Evolutionary conservation across 805 yeast species (phyloP).

Genomic region (Yamadazyma laniorum): DNA sequence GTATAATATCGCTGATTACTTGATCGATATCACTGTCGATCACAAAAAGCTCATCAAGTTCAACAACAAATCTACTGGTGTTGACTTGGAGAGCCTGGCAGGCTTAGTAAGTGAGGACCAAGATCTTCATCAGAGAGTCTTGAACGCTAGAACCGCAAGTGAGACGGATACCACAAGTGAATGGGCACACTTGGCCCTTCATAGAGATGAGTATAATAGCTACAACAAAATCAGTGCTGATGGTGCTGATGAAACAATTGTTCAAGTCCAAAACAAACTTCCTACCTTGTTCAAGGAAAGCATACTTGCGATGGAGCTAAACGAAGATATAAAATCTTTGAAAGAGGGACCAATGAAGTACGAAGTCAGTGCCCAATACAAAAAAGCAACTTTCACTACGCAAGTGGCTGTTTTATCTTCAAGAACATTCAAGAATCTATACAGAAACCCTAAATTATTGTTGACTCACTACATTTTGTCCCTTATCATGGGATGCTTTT

Average conservation of each 20-base stretch:
- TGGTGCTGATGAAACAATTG: slow-evolving; percentile 21
- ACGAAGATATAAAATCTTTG: slow-evolving; percentile 32
- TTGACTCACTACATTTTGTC: slow-evolving; percentile 82
- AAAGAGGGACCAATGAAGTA: slow-evolving; percentile 23
- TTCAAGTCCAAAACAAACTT: slow-evolving; percentile 27
- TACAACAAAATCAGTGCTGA: slow-evolving; percentile 20
- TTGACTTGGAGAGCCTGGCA: slow-evolving; percentile 13
- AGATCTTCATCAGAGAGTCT: slow-evolving; percentile 31
- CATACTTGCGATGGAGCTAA: slow-evolving; percentile 38
- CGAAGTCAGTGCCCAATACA: slow-evolving; percentile 31
- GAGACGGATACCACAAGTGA: slow-evolving; percentile 65
- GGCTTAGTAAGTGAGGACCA: slow-evolving; percentile 15
- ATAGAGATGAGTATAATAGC: slow-evolving; percentile 62
- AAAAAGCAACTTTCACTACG: slow-evolving; percentile 55
- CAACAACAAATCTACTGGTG: slow-evolving; percentile 10
- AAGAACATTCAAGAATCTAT: slow-evolving; percentile 87
- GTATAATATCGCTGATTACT: slow-evolving; percentile 89
- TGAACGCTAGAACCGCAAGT: slow-evolving; percentile 18
- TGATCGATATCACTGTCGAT: slow-evolving; percentile 86
- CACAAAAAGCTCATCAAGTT: slow-evolving; percentile 35
- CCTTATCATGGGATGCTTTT: slow-evolving; percentile 70
- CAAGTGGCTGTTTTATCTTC: slow-evolving; percentile 78
- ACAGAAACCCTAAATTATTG: slow-evolving; percentile 88
- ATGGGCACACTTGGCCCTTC: slow-evolving; percentile 85
- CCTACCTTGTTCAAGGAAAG: slow-evolving; percentile 40